Conservation (phyloP, 148 eudicot genomes). For the Camellia japonica region DNA sequence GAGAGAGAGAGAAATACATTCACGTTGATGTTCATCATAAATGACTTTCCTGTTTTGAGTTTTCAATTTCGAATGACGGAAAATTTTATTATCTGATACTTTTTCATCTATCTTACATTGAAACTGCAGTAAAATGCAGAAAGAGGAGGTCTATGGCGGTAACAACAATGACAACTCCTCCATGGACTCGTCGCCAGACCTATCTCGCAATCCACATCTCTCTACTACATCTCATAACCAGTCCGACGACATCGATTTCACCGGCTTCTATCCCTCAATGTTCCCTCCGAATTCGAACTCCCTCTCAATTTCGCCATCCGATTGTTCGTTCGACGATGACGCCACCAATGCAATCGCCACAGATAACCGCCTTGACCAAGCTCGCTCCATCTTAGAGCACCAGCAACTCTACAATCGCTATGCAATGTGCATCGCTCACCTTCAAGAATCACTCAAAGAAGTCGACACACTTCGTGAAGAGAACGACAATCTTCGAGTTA, state of each 20-base stretch:
- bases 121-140: slow-evolving; percentile 19
- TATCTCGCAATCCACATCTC: slow-evolving; percentile 19
- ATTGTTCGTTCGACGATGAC: slow-evolving; percentile 32
- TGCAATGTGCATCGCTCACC: slow-evolving; percentile 45
- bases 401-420: slow-evolving; percentile 71
- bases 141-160: neutral
- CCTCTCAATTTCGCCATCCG: slow-evolving; percentile 34
- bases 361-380: slow-evolving; percentile 40
- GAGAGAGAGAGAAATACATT: neutral
- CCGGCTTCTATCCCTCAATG: slow-evolving; percentile 23
- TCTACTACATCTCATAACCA: slow-evolving; percentile 13
- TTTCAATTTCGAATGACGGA: neutral
- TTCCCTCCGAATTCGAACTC: slow-evolving; percentile 19
- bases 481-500: slow-evolving; percentile 51
- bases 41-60: neutral
- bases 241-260: slow-evolving; percentile 16
- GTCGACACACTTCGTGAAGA: slow-evolving; percentile 50
- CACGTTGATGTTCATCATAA: neutral
- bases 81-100: neutral
- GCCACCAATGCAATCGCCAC: slow-evolving; percentile 13
- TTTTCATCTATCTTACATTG: neutral
- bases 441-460: slow-evolving; percentile 50
- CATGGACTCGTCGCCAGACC: slow-evolving; percentile 11
- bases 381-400: slow-evolving; percentile 52
- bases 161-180: slow-evolving; percentile 1